Evolutionary conservation across 495 filamentous ascomycete genomes (phyloP), one percentile per base, ranked within the genome.

Genomic region (Penicillium lagena): DNA sequence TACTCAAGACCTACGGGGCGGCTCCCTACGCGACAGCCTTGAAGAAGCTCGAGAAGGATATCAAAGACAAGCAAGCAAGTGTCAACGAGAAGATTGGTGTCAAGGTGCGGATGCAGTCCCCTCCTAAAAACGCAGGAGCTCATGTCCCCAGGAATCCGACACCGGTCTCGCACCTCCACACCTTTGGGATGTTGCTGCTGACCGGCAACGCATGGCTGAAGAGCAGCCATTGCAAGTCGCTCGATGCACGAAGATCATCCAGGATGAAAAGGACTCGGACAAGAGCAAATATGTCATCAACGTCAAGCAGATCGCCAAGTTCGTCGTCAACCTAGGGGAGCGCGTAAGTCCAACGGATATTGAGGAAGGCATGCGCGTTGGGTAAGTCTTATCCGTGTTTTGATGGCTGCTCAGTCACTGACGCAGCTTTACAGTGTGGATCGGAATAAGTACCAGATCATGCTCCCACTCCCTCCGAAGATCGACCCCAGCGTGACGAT

Each of bases 221-320:
- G 93, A 98, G 72, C 93, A 98, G 61, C 94, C 93, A 15, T 75
- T 98, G 52, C 93, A 98, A 71, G 93, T 98, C 32, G 94, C 93
- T 52, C 80, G 93, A 52, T 98, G 93, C 76, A 98, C 93, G 40
- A 98, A 98, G 78, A 98, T 98, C 65, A 98, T 98, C 49, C 82
- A 87, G 45, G 90, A 95, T 67, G 93, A 95, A 63, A 93, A 95
- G 71, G 90, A 98, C 71, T 71, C 84, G 29, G 89, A 95, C 54
- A 98, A 98, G 80, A 93, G 86, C 80, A 97, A 97, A 83, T 98
- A 98, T 75, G 90, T 98, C 59, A 98, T 98, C 79, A 98, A 97
- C 68, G 93, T 98, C 53, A 98, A 98, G 72, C 93, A 98, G 65
- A 97, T 98, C 50, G 93, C 93, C 62, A 98, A 98, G 70, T 98